A percentile compares a stretch with the other conserved stretches of the same genome.
phyloP scores from a whole-genome alignment of 345 rosid species.

The Trapa incisa region DNA sequence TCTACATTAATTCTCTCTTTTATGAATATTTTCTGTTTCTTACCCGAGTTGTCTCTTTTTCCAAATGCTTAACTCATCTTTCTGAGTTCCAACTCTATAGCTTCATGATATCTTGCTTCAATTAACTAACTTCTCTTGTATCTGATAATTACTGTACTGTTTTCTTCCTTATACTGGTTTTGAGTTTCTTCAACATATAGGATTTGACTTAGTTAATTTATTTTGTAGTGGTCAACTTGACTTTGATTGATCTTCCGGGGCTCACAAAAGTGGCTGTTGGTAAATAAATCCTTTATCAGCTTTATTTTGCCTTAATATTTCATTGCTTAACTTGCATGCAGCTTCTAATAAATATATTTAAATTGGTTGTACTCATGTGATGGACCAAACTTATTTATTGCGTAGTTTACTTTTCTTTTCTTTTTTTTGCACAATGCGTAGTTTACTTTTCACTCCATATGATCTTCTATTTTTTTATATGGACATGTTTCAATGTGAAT shows the following conservation, averaged over 20 bases:
- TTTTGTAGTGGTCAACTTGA: slow-evolving; percentile 87
- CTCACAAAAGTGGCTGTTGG: slow-evolving; percentile 98
- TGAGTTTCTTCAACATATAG: neutral
- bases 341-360: neutral
- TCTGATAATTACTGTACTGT: neutral
- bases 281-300: slow-evolving; percentile 19
- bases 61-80: neutral
- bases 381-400: neutral
- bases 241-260: slow-evolving; percentile 96
- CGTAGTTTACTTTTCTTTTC: neutral
- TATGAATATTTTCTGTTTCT: neutral
- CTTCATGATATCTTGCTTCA: neutral
- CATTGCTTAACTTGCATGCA: neutral
- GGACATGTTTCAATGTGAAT: neutral
- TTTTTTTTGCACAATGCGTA: too few species aligned
- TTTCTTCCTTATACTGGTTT: neutral
- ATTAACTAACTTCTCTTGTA: slow-evolving; percentile 1
- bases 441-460: neutral
- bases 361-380: neutral
- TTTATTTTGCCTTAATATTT: neutral
- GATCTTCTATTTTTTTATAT: neutral
- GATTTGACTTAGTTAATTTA: neutral
- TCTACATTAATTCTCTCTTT: neutral
- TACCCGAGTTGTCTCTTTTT: neutral
- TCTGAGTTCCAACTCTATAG: neutral